Evolutionary conservation across 768 basidiomycete genomes (phyloP).

Genomic region (Suillus bovinus): DNA sequence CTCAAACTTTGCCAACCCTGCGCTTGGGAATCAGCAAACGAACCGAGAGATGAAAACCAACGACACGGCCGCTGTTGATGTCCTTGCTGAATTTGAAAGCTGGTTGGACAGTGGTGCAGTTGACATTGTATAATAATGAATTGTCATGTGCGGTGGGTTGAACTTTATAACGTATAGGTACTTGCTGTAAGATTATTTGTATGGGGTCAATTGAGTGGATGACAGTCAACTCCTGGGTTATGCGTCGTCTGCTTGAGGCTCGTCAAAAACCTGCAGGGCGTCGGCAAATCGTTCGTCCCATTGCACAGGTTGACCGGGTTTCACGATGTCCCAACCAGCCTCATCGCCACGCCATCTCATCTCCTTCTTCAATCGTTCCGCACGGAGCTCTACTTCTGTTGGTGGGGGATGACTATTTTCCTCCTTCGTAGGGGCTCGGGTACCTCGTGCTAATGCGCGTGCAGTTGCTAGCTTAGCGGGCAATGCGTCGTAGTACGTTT

Average conservation of each 20-base stretch:
- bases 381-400: constrained; percentile 85
- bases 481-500: constrained; percentile 75
- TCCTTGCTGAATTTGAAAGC: constrained; percentile 65
- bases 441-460: constrained; percentile 71
- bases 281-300: constrained; percentile 79
- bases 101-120: constrained; percentile 71
- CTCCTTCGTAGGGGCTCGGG: constrained; percentile 83
- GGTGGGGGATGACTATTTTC: constrained; percentile 77
- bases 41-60: constrained; percentile 1
- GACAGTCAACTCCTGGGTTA: background rate
- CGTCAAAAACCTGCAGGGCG: constrained; percentile 59
- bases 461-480: constrained; percentile 66
- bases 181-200: constrained; percentile 6
- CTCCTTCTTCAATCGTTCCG: constrained; percentile 90
- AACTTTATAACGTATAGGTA: constrained; percentile 1
- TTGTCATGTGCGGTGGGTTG: background rate
- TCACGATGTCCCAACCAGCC: constrained; percentile 77
- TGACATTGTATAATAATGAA: constrained; percentile 35
- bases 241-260: constrained; percentile 30
- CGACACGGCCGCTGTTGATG: constrained; percentile 36
- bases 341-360: constrained; percentile 79
- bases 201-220: constrained; percentile 1
- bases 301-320: constrained; percentile 56
- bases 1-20: background rate
- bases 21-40: background rate